Evolutionary conservation across 257 asterid genomes (phyloP), one percentile per base, ranked within the genome.

Genomic region (Nyctanthes arbortristis): DNA sequence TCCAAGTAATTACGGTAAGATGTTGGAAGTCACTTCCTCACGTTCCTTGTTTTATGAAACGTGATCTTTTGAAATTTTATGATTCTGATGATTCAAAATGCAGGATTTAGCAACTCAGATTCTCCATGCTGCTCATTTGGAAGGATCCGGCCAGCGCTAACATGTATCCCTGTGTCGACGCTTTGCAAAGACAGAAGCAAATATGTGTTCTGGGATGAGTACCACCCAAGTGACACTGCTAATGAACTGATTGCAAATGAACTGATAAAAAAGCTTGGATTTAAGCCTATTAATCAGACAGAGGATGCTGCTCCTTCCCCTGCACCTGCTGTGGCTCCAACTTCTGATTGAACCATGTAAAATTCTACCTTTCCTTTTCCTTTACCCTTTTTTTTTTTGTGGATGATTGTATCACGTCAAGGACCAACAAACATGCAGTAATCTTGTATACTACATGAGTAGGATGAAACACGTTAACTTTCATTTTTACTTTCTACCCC

Each of bases 191-290:
- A 93, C 54, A 75, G 98, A 62, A 93, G 95, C 85, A 90, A 93
- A 78, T 90, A 90, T 61, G 92, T 93, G 72, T 93, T 93, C 29
- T 90, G 98, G 98, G 97, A 93, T 61, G 97, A 93, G 61, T 90
- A 93, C 18, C 98, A 93, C 39, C 98, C 98, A 3, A 82, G 93
- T 0, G 98, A 93, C 45, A 69, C 75, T 3, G 98, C 97, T 10
- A 93, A 88, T 47, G 75, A 87, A 78, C 70, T 93, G 3, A 79
- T 93, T 14, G 95, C 98, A 4, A 68, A 79, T 0, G 97, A 85
- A 75, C 63, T 93, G 49, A 84, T 90, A n/a, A 87, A 82, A 18
- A 93, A 85, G 69, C 65, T 93, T 3, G 83, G 86, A 16, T 87
- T 87, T 52, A 58, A 78, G 75, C 72, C 67, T 0, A 60, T 77